Evolutionary conservation across 768 basidiomycete species (phyloP).

Genomic region (Pilatotrama ljubarskyi): DNA sequence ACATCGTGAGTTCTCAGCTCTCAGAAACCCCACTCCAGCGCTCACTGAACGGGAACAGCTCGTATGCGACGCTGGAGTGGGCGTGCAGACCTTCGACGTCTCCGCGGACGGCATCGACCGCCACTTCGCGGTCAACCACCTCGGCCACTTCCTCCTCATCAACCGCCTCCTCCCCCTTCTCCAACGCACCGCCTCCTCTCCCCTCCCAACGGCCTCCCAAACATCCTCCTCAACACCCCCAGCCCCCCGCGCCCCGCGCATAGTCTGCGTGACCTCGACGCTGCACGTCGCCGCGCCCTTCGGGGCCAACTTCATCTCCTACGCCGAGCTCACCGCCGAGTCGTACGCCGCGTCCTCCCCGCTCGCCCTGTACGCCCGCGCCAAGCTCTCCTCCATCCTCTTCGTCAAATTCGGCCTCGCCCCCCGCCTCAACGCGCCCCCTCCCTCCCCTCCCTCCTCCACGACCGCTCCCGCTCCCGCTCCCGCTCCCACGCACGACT

Average conservation of each 20-base stretch:
- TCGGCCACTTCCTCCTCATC: constrained; percentile 43
- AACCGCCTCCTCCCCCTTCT: constrained; percentile 43
- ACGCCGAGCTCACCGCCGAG: constrained; percentile 39
- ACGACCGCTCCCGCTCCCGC: no score
- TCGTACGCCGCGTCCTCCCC: constrained; percentile 26
- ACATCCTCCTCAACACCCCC: neutral
- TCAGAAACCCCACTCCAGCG: no score
- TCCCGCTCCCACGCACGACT: no score
- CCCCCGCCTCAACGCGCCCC: neutral
- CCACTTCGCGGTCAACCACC: constrained; percentile 37
- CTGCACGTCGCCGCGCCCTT: constrained; percentile 40
- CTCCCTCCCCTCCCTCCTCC: neutral
- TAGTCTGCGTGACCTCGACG: constrained; percentile 42
- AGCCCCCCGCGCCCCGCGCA: constrained; percentile 32
- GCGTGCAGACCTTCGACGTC: constrained; percentile 28
- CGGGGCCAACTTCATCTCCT: constrained; percentile 34
- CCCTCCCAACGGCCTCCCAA: neutral
- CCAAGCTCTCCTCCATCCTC: constrained; percentile 44
- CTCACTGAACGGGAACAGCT: constrained; percentile 21
- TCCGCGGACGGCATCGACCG: constrained; percentile 30
- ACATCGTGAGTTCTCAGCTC: constrained; percentile 23
- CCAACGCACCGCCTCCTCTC: constrained; percentile 33
- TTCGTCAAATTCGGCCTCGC: constrained; percentile 36
- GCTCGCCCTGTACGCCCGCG: constrained; percentile 39
- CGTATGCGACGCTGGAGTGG: constrained; percentile 33